These are phyloP conservation scores for Aurinia saxatilis DNA, from an alignment of 345 rosid genomes.

Conservation along the genomic window DNA sequence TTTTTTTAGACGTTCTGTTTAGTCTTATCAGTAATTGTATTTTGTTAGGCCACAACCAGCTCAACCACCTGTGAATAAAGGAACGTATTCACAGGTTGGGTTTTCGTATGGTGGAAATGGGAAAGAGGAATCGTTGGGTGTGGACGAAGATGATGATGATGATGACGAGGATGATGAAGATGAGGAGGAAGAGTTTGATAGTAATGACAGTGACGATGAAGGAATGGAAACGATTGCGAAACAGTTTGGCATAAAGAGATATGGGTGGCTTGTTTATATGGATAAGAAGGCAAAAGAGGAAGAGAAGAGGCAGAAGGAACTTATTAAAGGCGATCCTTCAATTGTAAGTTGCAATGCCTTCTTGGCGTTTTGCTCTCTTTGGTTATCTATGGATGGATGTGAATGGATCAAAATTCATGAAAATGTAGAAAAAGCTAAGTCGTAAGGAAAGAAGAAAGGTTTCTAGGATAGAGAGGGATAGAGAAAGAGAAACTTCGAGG, in stretches of 20 bases:
- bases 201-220: slow-evolving; percentile 91
- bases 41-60: slow-evolving; percentile 45
- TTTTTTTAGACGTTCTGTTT: background rate
- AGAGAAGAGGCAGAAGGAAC: slow-evolving; percentile 87
- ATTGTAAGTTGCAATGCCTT: slow-evolving; percentile 52
- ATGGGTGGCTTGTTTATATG: slow-evolving; percentile 97
- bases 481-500: slow-evolving; percentile 74
- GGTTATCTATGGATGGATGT: background rate
- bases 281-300: slow-evolving; percentile 94
- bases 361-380: background rate
- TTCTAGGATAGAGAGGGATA: slow-evolving; percentile 90
- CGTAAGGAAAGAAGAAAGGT: slow-evolving; percentile 98
- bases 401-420: slow-evolving; percentile 13
- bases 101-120: slow-evolving; percentile 77
- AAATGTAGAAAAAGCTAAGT: slow-evolving; percentile 76
- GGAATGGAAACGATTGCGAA: slow-evolving; percentile 89
- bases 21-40: background rate
- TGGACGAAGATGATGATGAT: slow-evolving; percentile 50
- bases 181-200: slow-evolving; percentile 82
- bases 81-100: slow-evolving; percentile 88
- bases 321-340: slow-evolving; percentile 95
- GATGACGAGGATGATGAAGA: slow-evolving; percentile 79
- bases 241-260: slow-evolving; percentile 89
- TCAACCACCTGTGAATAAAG: slow-evolving; percentile 62
- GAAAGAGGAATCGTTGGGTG: slow-evolving; percentile 49